Base-by-base conservation (phyloP, 2,329 filamentous ascomycete genomes). In the Malbranchea zuffiana region DNA sequence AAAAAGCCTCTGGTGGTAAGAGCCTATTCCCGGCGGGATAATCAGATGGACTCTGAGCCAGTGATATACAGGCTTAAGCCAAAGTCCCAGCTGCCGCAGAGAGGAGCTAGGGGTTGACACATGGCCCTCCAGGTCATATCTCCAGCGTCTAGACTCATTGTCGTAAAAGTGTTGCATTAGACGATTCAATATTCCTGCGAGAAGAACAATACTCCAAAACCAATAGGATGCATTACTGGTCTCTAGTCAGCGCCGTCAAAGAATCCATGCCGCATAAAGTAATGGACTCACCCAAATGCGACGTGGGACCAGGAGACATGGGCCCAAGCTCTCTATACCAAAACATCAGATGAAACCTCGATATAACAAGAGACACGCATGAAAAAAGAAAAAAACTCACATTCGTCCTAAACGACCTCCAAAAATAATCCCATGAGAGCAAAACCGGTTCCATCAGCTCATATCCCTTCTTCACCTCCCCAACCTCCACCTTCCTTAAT, bases 1-100 rank as follows among this genome's bases (percentile, higher is more conserved):
- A 1, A 65, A 44, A 1, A 56, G 51, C 19, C 62, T 59, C 16
- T 63, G 61, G 26, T 60, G 60, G 30, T 61, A 57, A 16, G 37
- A 23, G 1, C 32, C 40, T 13, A 42, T 24, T 11, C 18, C 30
- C n/a, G 34, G 32, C 11, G 40, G 40, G 20, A 39, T 27, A 7
- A 37, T 23, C 15, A 42, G 23, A 27, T 42, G 11, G n/a, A 30
- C 19, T 32, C n/a, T 34, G 7, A 32, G 13, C 35, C 40, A 42
- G 20, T 35, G 15, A 16, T 30, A 32, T 6, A 32, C 17, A 24
- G 5, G 10, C 6, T 13, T 15, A 31, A 36, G 10, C 3, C 13
- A 6, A 32, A n/a, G 8, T 25, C 18, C 19, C 7, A 25, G 12
- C 10, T 21, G 6, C 19, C 10, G 16, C 18, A 7, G 15, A 20